These are phyloP conservation scores for Leishmania mexicana DNA, from an alignment of 208 protist species.

Conservation along the genomic window DNA sequence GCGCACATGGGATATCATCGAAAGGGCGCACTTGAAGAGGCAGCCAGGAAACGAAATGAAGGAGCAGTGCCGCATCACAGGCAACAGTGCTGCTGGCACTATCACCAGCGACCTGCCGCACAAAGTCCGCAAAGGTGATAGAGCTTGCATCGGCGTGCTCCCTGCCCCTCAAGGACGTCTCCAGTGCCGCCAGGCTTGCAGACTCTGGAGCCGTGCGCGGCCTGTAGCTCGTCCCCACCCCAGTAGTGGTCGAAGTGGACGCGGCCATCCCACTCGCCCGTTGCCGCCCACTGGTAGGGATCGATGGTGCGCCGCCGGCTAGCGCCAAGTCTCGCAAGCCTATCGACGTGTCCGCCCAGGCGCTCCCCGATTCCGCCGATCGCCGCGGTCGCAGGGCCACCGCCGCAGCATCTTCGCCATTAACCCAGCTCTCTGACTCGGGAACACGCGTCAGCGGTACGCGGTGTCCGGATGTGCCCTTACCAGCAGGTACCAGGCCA, in stretches of 20 bases:
- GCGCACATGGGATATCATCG: slow-evolving; percentile 20
- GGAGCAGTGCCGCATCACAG: slow-evolving; percentile 12
- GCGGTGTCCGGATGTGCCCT: slow-evolving; percentile 3
- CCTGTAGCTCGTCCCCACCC: slow-evolving; percentile 2
- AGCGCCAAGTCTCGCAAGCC: slow-evolving; percentile 8
- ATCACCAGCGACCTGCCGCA: slow-evolving; percentile 1
- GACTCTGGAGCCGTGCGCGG: slow-evolving; percentile 7
- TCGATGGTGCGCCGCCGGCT: not conserved
- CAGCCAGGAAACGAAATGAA: slow-evolving; percentile 34
- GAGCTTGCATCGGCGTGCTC: not conserved
- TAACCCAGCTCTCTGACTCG: slow-evolving; percentile 19
- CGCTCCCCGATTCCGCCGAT: not conserved
- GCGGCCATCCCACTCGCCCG: not conserved
- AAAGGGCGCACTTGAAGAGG: slow-evolving; percentile 49
- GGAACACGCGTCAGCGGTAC: slow-evolving; percentile 33
- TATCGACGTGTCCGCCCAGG: slow-evolving; percentile 10
- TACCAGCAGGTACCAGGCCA: not conserved
- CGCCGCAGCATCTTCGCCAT: slow-evolving; percentile 3
- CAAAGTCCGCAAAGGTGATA: slow-evolving; percentile 9
- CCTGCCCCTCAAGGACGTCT: not conserved
- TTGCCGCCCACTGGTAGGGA: not conserved
- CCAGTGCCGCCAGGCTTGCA: not conserved
- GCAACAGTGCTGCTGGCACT: not conserved
- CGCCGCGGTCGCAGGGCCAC: not conserved
- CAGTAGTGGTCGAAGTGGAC: not conserved